phyloP scores from a whole-genome alignment of 1,284 basidiomycete species.

The Hypsizygus ulmarius region DNA sequence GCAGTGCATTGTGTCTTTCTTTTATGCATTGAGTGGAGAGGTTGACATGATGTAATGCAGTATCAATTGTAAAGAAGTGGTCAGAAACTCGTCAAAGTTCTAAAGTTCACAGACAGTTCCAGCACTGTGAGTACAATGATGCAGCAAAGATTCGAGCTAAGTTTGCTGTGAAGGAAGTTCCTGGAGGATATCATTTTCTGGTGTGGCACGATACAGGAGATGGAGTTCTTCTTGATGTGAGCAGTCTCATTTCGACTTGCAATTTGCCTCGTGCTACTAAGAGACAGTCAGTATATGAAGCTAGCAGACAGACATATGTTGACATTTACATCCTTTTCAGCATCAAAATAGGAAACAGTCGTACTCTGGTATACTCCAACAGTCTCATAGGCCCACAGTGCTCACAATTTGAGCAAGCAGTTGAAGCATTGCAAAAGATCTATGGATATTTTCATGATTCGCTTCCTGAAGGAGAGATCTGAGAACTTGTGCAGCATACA shows the following conservation, averaged over 20 bases:
- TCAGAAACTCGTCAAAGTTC: not conserved
- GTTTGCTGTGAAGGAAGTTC: not conserved
- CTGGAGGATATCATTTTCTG: not conserved
- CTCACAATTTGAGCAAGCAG: not conserved
- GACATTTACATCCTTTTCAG: too few species aligned
- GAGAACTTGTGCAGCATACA: not conserved
- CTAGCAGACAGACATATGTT: too few species aligned
- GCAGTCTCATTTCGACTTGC: too few species aligned
- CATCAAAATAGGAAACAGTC: too few species aligned
- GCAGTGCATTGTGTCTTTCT: too few species aligned
- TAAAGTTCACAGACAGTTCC: not conserved
- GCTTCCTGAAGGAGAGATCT: not conserved
- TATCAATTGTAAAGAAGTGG: too few species aligned
- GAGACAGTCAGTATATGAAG: too few species aligned
- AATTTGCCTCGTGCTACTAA: not conserved
- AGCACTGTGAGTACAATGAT: not conserved
- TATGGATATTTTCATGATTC: not conserved
- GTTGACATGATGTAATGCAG: too few species aligned
- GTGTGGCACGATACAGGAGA: not conserved
- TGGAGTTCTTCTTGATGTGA: not conserved
- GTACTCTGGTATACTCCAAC: not conserved
- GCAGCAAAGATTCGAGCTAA: not conserved
- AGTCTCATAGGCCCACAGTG: not conserved
- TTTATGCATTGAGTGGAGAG: too few species aligned
- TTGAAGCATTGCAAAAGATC: not conserved